Evolutionary conservation across 495 filamentous ascomycete genomes (phyloP).

Genomic region (Aspergillus homomorphus): DNA sequence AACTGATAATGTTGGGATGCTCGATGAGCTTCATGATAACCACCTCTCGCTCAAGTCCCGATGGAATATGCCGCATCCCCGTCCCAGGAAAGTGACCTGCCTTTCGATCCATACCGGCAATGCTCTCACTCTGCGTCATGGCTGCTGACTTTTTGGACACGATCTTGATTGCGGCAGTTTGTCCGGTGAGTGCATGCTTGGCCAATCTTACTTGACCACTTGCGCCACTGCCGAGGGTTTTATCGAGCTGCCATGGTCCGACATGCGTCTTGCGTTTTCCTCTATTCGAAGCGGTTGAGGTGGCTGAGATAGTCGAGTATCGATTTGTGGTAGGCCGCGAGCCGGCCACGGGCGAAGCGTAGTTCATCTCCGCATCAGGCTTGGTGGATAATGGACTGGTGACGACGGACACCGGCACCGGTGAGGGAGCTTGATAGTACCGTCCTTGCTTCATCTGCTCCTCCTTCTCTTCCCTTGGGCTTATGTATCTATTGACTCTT

Average conservation of each 20-base stretch:
- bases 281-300: slow-evolving; percentile 59
- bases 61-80: slow-evolving; percentile 67
- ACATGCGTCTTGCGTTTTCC: slow-evolving; percentile 71
- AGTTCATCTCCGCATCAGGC: slow-evolving; percentile 48
- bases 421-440: slow-evolving; percentile 26
- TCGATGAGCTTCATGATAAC: slow-evolving; percentile 94
- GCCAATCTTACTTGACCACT: slow-evolving; percentile 81
- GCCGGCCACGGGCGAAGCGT: slow-evolving; percentile 53
- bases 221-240: slow-evolving; percentile 79
- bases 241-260: slow-evolving; percentile 88
- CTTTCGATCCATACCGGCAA: slow-evolving; percentile 67
- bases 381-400: slow-evolving; percentile 31
- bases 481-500: slow-evolving; percentile 41
- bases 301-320: slow-evolving; percentile 68
- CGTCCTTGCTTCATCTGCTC: slow-evolving; percentile 24
- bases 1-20: slow-evolving; percentile 85
- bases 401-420: slow-evolving; percentile 38
- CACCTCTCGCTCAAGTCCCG: slow-evolving; percentile 86
- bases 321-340: slow-evolving; percentile 55
- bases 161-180: slow-evolving; percentile 90
- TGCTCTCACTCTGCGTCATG: slow-evolving; percentile 69
- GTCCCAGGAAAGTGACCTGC: slow-evolving; percentile 35
- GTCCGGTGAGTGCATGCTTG: slow-evolving; percentile 67
- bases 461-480: slow-evolving; percentile 25
- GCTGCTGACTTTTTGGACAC: slow-evolving; percentile 73